A percentile compares a stretch with the other conserved stretches of the same genome.
Evolutionary conservation across 2,329 filamentous ascomycete species (phyloP).

Genomic region (Plectosphaerella plurivora): DNA sequence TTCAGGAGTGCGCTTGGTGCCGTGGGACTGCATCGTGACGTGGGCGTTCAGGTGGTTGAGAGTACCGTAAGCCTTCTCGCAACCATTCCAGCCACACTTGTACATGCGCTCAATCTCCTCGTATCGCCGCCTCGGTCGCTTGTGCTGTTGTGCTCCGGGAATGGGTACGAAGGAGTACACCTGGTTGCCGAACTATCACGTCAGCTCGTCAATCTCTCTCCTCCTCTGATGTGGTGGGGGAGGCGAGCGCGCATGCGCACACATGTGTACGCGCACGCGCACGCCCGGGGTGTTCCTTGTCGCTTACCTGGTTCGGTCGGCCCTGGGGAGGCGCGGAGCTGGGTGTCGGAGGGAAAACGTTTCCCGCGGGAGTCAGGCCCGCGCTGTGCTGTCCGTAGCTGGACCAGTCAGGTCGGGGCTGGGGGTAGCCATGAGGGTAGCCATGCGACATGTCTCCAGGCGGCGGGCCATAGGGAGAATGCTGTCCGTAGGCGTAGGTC

Average conservation of each 20-base stretch:
- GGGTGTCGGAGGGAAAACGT: conserved; percentile 52
- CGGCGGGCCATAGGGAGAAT: conserved; percentile 80
- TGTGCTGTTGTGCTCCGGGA: conserved; percentile 94
- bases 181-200: conserved; percentile 37
- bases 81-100: conserved; percentile 97
- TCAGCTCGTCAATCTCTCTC: conserved; percentile 6
- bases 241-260: background rate
- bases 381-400: conserved; percentile 55
- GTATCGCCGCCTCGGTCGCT: conserved; percentile 86
- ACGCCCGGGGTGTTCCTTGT: background rate
- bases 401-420: conserved; percentile 70
- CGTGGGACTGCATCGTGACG: conserved; percentile 98
- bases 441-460: conserved; percentile 82
- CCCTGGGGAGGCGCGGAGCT: conserved; percentile 50
- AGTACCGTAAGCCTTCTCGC: conserved; percentile 97
- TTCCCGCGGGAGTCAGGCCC: conserved; percentile 44
- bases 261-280: background rate
- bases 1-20: conserved; percentile 91
- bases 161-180: conserved; percentile 98
- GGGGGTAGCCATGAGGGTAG: conserved; percentile 64
- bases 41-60: conserved; percentile 97
- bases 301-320: conserved; percentile 57
- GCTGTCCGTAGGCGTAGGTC: conserved; percentile 77
- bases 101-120: conserved; percentile 99
- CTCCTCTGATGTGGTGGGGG: background rate